Percentiles rank a stretch among this genome's conserved stretches.
phyloP scores from a whole-genome alignment of 352 stramenopile species.

The Phytophthora europaea region DNA sequence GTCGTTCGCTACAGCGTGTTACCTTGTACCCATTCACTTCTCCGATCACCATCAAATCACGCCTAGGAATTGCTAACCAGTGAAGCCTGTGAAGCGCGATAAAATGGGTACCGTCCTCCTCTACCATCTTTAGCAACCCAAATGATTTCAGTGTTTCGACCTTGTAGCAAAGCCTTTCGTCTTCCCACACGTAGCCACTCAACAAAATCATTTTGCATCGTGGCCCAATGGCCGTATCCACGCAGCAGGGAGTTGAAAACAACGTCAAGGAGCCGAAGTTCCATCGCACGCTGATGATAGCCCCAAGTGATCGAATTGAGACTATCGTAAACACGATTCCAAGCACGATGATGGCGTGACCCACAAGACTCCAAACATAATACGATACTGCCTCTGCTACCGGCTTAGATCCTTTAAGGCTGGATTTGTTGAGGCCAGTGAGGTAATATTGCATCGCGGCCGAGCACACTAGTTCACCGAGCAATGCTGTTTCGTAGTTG shows the following conservation, averaged over 20 bases:
- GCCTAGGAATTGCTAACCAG: conserved; percentile 26
- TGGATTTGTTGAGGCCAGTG: conserved; percentile 38
- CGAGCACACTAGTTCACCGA: conserved; percentile 30
- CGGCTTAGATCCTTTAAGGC: conserved; percentile 15
- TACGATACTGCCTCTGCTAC: conserved; percentile 38
- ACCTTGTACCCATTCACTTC: conserved; percentile 19
- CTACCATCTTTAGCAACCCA: conserved; percentile 31
- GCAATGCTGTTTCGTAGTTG: conserved; percentile 42
- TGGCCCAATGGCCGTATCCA: conserved; percentile 24
- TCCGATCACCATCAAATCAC: conserved; percentile 32
- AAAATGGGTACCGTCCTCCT: conserved; percentile 25
- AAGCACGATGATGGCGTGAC: conserved; percentile 34
- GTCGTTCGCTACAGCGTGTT: conserved; percentile 20
- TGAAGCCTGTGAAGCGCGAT: conserved; percentile 25
- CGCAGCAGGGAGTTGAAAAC: conserved; percentile 24
- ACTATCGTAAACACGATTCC: conserved; percentile 35
- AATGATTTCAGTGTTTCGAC: conserved; percentile 34
- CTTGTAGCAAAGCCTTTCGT: conserved; percentile 33
- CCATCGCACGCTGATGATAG: conserved; percentile 20
- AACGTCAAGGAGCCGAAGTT: conserved; percentile 12
- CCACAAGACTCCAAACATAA: conserved; percentile 39
- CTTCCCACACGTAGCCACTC: conserved; percentile 35
- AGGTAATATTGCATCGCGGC: conserved; percentile 40
- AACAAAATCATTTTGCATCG: conserved; percentile 35
- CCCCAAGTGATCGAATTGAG: conserved; percentile 30